phyloP scores from a whole-genome alignment of 176 grass and related monocot genomes.

The Cocos nucifera region DNA sequence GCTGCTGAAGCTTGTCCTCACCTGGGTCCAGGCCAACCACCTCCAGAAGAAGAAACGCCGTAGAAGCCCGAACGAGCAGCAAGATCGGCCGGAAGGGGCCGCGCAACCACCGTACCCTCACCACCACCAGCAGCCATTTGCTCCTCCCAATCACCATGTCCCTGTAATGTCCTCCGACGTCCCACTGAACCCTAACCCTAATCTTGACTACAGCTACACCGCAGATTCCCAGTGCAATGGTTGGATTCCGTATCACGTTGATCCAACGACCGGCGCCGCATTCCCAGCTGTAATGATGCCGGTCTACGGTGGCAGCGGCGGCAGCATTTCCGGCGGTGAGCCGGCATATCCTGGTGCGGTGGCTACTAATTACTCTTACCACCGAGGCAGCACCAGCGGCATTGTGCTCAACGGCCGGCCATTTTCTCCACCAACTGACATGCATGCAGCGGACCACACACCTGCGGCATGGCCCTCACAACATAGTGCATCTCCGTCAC shows the following conservation, averaged over 20 bases:
- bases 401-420: conserved; percentile 48
- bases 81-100: too few species aligned
- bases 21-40: conserved; percentile 89
- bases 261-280: too few species aligned
- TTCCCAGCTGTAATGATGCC: too few species aligned
- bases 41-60: conserved; percentile 49
- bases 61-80: too few species aligned
- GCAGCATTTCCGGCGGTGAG: conserved; percentile 29
- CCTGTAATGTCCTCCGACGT: background rate
- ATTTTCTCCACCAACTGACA: conserved; percentile 48
- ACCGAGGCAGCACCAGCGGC: conserved; percentile 42
- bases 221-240: background rate
- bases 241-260: too few species aligned
- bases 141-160: background rate
- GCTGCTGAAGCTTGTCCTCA: conserved; percentile 84
- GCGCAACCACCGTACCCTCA: background rate
- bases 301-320: background rate
- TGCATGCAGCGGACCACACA: conserved; percentile 28
- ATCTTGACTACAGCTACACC: conserved; percentile 20
- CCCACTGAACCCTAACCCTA: conserved; percentile 1
- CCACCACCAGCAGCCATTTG: conserved; percentile 1
- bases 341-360: conserved; percentile 23
- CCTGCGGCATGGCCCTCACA: conserved; percentile 46
- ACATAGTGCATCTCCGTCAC: conserved; percentile 9
- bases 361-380: conserved; percentile 28